Evolutionary conservation across 345 rosid species (phyloP).

Genomic region (Heritiera fomes): DNA sequence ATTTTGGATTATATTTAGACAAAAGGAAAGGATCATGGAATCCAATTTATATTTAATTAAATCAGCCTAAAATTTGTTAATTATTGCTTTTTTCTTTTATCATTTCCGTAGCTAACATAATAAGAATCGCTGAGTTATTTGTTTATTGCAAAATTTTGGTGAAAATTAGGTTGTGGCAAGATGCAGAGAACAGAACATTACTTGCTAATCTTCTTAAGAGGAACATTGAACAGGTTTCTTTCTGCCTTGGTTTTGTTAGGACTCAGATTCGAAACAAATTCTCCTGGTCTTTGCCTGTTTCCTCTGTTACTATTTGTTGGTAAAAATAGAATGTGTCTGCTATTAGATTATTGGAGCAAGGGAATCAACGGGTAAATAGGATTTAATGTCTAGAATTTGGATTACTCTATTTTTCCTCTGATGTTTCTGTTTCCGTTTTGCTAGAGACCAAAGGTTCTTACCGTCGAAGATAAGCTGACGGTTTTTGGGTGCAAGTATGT

Average conservation of each 20-base stretch:
- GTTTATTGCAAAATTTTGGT: not conserved
- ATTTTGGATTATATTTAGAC: not conserved
- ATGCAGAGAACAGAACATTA: slow-evolving; percentile 74
- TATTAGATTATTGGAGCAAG: not conserved
- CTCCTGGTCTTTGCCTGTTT: not conserved
- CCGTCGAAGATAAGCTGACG: slow-evolving; percentile 78
- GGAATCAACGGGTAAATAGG: not conserved
- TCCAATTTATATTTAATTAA: not conserved
- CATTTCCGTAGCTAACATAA: not conserved
- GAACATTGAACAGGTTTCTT: slow-evolving; percentile 70
- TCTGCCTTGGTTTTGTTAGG: not conserved
- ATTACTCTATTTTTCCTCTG: slow-evolving; percentile 6
- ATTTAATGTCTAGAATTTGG: not conserved
- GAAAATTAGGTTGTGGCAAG: slow-evolving; percentile 89
- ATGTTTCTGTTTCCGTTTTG: slow-evolving; percentile 24
- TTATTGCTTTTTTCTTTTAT: not conserved
- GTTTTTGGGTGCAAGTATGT: slow-evolving; percentile 93
- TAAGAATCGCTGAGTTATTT: not conserved
- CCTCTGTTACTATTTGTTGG: slow-evolving; percentile 8
- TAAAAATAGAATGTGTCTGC: not conserved
- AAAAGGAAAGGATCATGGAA: not conserved
- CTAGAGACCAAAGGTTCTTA: slow-evolving; percentile 89
- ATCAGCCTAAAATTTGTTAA: not conserved
- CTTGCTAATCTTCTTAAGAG: slow-evolving; percentile 65
- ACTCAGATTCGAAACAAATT: not conserved